These are phyloP conservation scores for Pythium brassicae DNA, from an alignment of 352 stramenopile genomes.

Conservation along the genomic window DNA sequence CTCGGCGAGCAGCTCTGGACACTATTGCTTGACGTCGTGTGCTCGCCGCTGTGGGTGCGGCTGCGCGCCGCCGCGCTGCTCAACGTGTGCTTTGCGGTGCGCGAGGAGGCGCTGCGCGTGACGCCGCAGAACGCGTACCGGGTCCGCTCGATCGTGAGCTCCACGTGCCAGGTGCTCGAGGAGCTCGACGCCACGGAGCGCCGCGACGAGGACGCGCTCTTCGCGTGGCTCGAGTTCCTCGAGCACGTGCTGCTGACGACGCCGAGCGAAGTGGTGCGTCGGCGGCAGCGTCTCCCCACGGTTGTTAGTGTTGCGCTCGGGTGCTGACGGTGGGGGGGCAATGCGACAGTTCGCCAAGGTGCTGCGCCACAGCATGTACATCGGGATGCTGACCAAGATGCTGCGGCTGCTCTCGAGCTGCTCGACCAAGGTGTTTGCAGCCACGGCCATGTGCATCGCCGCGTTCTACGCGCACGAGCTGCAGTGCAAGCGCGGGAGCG, in stretches of 20 bases:
- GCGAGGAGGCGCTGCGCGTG: conserved; percentile 18
- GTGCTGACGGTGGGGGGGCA: not conserved
- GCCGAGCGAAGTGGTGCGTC: conserved; percentile 24
- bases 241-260: conserved; percentile 45
- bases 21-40: conserved; percentile 66
- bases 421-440: conserved; percentile 66
- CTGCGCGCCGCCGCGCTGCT: conserved; percentile 59
- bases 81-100: conserved; percentile 35
- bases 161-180: conserved; percentile 60
- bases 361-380: conserved; percentile 52
- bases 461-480: conserved; percentile 55
- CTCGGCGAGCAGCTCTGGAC: conserved; percentile 49
- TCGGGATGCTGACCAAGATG: conserved; percentile 57
- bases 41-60: conserved; percentile 57
- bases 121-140: conserved; percentile 27
- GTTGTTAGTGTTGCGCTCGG: too few relatives aligned
- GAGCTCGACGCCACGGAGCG: conserved; percentile 39
- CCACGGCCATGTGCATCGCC: conserved; percentile 49
- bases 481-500: conserved; percentile 4
- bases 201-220: conserved; percentile 41
- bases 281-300: too few relatives aligned
- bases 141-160: conserved; percentile 67
- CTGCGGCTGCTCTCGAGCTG: conserved; percentile 43
- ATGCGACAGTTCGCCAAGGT: conserved; percentile 27
- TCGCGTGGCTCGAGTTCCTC: conserved; percentile 63